Conservation (phyloP, 129 eudicot species). For the Logfia minima region DNA sequence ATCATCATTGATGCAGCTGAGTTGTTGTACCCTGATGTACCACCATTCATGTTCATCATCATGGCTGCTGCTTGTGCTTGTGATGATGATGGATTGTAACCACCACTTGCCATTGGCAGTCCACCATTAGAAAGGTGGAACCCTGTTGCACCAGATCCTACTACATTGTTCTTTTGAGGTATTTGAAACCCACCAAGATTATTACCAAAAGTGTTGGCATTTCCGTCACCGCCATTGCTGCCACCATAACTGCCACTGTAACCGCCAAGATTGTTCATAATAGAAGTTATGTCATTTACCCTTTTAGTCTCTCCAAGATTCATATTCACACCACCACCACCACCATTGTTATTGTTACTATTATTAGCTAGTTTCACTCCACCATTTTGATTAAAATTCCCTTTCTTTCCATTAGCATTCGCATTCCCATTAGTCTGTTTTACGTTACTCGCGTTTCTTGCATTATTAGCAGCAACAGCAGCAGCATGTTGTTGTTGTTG, state of each 20-base stretch:
- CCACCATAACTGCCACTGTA: slow-evolving; percentile 33
- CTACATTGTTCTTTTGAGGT: slow-evolving; percentile 31
- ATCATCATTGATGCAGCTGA: slow-evolving; percentile 52
- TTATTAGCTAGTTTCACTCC: slow-evolving; percentile 28
- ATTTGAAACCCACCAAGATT: slow-evolving; percentile 33
- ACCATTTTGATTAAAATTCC: slow-evolving; percentile 42
- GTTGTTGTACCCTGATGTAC: slow-evolving; percentile 35
- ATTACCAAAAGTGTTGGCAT: slow-evolving; percentile 25
- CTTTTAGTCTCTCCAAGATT: slow-evolving; percentile 41
- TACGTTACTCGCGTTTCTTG: slow-evolving; percentile 29
- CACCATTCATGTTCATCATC: slow-evolving; percentile 51
- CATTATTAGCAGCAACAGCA: slow-evolving; percentile 32
- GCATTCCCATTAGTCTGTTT: slow-evolving; percentile 28
- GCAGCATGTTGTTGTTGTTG: slow-evolving; percentile 32
- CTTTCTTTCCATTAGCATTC: slow-evolving; percentile 44
- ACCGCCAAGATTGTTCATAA: slow-evolving; percentile 55
- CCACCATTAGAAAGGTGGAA: slow-evolving; percentile 37
- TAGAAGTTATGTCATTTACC: slow-evolving; percentile 54
- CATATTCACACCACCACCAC: slow-evolving; percentile 31
- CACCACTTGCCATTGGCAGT: slow-evolving; percentile 31
- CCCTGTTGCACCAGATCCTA: slow-evolving; percentile 32
- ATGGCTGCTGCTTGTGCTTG: slow-evolving; percentile 38
- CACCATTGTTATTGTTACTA: neutral
- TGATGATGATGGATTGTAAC: slow-evolving; percentile 40
- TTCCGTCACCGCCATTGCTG: slow-evolving; percentile 27